A percentile compares a stretch with the other conserved stretches of the same genome.
phyloP scores from a whole-genome alignment of 768 basidiomycete species.

The Suillus subaureus region DNA sequence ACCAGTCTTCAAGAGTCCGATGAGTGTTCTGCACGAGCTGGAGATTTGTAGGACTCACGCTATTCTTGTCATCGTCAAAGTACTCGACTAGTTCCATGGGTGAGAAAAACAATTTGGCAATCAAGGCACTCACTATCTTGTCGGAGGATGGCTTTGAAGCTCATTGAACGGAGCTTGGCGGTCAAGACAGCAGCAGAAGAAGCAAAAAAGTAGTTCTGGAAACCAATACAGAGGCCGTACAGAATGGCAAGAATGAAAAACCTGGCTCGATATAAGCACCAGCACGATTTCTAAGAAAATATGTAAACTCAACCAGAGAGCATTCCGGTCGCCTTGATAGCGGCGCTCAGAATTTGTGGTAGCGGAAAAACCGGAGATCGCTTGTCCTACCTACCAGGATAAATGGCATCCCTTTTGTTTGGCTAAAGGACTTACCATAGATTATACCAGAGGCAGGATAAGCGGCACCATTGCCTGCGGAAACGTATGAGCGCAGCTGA shows the following conservation, averaged over 20 bases:
- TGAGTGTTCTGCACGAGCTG: conserved; percentile 13
- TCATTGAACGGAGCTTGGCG: conserved; percentile 38
- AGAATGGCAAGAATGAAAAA: conserved; percentile 40
- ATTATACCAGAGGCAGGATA: conserved; percentile 37
- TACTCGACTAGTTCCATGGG: conserved; percentile 64
- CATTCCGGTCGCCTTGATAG: conserved; percentile 3
- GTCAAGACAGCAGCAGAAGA: conserved; percentile 41
- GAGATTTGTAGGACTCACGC: conserved; percentile 40
- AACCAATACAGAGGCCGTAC: conserved; percentile 36
- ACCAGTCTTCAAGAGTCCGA: conserved; percentile 57
- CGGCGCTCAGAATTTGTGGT: conserved; percentile 4
- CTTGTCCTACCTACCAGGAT: not conserved
- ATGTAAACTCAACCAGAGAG: conserved; percentile 24
- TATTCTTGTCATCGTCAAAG: conserved; percentile 88
- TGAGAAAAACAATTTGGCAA: conserved; percentile 19
- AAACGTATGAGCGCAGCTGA: not conserved
- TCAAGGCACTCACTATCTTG: conserved; percentile 45
- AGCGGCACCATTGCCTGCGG: conserved; percentile 24
- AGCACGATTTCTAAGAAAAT: conserved; percentile 27
- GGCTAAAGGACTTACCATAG: conserved; percentile 28
- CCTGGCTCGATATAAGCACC: conserved; percentile 32
- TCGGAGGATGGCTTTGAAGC: conserved; percentile 44
- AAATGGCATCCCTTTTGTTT: not conserved
- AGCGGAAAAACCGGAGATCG: conserved; percentile 14
- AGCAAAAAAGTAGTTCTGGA: conserved; percentile 40